A percentile compares a stretch with the other conserved stretches of the same genome.
Conservation (phyloP, 441 rosid species). For the Raphanus hybrid region DNA sequence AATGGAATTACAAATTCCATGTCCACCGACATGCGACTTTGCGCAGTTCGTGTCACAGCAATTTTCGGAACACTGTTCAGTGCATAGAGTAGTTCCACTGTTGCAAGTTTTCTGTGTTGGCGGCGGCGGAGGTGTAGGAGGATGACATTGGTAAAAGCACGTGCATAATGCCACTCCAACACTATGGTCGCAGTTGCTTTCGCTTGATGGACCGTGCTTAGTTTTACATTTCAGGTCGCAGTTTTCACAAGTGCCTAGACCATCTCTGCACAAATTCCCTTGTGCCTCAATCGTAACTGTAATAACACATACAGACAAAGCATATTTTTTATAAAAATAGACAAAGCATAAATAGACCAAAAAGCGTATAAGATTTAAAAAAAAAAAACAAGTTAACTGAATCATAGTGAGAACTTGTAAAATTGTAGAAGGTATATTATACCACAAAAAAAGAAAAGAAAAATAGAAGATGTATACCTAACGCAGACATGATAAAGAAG, state of each 20-base stretch:
- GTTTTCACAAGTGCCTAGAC: slow-evolving; percentile 8
- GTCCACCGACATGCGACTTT: neutral
- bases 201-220: slow-evolving; percentile 17
- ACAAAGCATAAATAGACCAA: neutral
- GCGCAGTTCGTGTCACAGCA: slow-evolving; percentile 18
- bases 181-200: neutral
- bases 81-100: slow-evolving; percentile 16
- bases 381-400: neutral
- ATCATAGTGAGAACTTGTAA: neutral
- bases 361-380: neutral
- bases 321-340: neutral
- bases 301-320: neutral
- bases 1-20: slow-evolving; percentile 6
- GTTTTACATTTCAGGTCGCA: slow-evolving; percentile 14
- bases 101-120: neutral
- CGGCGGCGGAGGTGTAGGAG: neutral
- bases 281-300: neutral
- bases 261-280: neutral
- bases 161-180: slow-evolving; percentile 6
- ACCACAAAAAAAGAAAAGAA: neutral
- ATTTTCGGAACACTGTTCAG: neutral
- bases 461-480: neutral
- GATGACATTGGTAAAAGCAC: slow-evolving; percentile 3
- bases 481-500: neutral
- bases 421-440: neutral